Evolutionary conservation across 371 early-diverging fungal genomes (phyloP).

Genomic region (Zopfochytrium polystomum): DNA sequence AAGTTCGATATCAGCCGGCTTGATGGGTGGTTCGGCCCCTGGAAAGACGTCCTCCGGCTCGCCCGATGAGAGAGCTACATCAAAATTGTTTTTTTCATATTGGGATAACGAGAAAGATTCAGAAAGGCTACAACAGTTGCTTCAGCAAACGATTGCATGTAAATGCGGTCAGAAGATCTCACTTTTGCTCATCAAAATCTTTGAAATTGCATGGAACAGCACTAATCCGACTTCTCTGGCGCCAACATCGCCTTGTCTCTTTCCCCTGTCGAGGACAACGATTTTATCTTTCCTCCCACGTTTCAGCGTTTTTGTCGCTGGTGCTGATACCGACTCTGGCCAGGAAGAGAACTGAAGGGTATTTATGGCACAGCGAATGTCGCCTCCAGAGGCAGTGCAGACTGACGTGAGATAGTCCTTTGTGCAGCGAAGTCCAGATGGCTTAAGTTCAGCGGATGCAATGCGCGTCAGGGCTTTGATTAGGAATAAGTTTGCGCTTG

Average conservation of each 20-base stretch:
- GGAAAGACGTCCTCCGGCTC: too few relatives aligned
- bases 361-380: conserved; percentile 56
- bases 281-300: too few relatives aligned
- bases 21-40: too few relatives aligned
- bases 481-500: conserved; percentile 51
- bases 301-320: too few relatives aligned
- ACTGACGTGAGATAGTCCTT: conserved; percentile 24
- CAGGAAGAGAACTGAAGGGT: conserved; percentile 50
- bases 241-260: conserved; percentile 17
- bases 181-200: conserved; percentile 49
- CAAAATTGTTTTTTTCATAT: too few relatives aligned
- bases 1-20: too few relatives aligned
- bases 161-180: conserved; percentile 8
- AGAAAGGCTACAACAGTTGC: too few relatives aligned
- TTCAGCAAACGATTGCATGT: conserved; percentile 21
- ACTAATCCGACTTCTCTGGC: conserved; percentile 46
- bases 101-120: too few relatives aligned
- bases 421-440: conserved; percentile 3
- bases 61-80: too few relatives aligned
- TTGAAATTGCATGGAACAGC: conserved; percentile 51
- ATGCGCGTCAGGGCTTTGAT: conserved; percentile 52
- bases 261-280: neutral
- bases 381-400: conserved; percentile 43
- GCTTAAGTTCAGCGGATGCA: conserved; percentile 15
- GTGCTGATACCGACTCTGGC: too few relatives aligned